Conservation (phyloP, 2,329 filamentous ascomycete genomes). For the Penicillium nordicum region DNA sequence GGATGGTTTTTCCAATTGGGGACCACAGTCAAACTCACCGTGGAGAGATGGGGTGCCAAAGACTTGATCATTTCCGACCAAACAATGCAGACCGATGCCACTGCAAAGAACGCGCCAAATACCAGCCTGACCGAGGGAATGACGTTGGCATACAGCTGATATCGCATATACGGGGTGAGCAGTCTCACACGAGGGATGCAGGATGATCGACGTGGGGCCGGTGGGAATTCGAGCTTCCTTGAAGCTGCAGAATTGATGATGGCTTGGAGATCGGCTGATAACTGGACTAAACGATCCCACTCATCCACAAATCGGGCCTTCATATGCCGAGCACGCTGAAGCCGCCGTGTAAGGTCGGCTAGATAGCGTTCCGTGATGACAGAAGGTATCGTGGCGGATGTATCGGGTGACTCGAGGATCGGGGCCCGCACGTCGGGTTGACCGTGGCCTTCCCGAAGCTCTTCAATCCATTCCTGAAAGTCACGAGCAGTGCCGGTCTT, state of each 20-base stretch:
- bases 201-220: conserved; percentile 54
- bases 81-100: conserved; percentile 77
- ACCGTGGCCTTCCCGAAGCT: conserved; percentile 74
- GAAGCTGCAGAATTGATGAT: conserved; percentile 81
- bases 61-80: conserved; percentile 92
- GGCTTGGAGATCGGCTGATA: conserved; percentile 71
- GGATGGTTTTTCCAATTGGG: conserved; percentile 69
- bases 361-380: conserved; percentile 92
- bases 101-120: conserved; percentile 64
- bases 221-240: conserved; percentile 72
- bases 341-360: conserved; percentile 78
- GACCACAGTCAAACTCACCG: conserved; percentile 59
- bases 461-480: conserved; percentile 94
- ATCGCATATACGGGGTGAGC: conserved; percentile 77
- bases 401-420: conserved; percentile 34
- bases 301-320: conserved; percentile 78
- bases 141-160: conserved; percentile 70
- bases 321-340: conserved; percentile 78
- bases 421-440: conserved; percentile 58
- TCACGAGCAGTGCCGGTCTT: conserved; percentile 73
- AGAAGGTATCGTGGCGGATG: conserved; percentile 57
- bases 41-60: conserved; percentile 71
- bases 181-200: conserved; percentile 56
- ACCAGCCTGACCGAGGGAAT: conserved; percentile 65
- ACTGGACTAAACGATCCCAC: conserved; percentile 75